Percentiles rank a stretch among this genome's conserved stretches.
These are phyloP conservation scores for Boehmeria nivea DNA, from an alignment of 306 rosid genomes.

Conservation along the genomic window DNA sequence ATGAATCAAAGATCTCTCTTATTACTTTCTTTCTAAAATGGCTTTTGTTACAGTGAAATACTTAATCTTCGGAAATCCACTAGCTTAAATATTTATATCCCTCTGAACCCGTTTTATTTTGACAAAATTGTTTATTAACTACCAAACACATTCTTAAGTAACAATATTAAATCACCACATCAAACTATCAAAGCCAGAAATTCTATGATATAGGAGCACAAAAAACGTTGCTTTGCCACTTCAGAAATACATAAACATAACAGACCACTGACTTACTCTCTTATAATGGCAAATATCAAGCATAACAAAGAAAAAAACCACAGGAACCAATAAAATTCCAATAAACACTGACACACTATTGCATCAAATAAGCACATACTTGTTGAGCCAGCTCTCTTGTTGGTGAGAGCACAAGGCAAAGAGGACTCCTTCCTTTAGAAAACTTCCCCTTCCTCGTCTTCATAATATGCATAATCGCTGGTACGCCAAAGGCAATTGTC, in stretches of 20 bases:
- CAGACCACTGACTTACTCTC: background rate
- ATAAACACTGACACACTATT: background rate
- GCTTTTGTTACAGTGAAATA: no score
- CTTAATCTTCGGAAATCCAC: no score
- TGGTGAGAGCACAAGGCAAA: slow-evolving; percentile 84
- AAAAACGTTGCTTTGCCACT: no score
- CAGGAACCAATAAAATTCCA: background rate
- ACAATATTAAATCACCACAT: no score
- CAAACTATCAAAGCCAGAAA: no score
- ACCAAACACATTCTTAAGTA: no score
- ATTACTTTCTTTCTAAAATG: no score
- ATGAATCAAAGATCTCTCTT: no score
- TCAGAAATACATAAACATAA: background rate
- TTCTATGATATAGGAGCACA: no score
- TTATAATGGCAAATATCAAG: background rate
- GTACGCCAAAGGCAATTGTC: slow-evolving; percentile 89
- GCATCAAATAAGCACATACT: slow-evolving; percentile 38
- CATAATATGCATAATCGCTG: slow-evolving; percentile 78
- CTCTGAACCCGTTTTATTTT: no score
- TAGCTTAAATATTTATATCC: no score
- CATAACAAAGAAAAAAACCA: background rate
- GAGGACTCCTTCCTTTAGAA: slow-evolving; percentile 65
- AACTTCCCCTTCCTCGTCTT: slow-evolving; percentile 52
- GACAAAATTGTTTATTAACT: no score
- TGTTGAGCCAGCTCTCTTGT: slow-evolving; percentile 97